A percentile compares a stretch with the other conserved stretches of the same genome.
phyloP scores from a whole-genome alignment of 352 stramenopile species.

The Pythium coloratum region DNA sequence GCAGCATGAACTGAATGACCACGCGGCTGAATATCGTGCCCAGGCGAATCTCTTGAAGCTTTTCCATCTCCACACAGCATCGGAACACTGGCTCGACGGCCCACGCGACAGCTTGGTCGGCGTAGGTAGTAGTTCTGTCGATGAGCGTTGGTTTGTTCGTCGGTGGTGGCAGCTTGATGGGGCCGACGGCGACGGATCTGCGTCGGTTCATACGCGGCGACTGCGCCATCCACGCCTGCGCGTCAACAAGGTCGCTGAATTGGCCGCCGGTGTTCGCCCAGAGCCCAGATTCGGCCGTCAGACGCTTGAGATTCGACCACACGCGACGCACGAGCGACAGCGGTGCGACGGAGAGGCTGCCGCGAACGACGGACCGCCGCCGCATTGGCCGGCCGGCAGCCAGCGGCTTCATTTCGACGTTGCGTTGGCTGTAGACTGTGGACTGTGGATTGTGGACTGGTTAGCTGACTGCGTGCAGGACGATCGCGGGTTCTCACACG shows the following conservation, averaged over 20 bases:
- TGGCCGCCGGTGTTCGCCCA: conserved; percentile 15
- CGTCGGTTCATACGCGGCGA: not conserved
- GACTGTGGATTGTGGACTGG: not conserved
- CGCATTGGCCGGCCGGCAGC: not conserved
- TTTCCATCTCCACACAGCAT: conserved; percentile 43
- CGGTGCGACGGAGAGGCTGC: not conserved
- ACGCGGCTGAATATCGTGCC: conserved; percentile 42
- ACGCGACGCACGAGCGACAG: not conserved
- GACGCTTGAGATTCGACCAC: conserved; percentile 4
- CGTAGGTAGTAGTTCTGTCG: not conserved
- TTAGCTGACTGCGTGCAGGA: not conserved
- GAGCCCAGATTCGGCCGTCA: conserved; percentile 15
- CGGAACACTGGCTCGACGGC: conserved; percentile 43
- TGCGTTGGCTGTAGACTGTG: not conserved
- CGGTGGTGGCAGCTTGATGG: not conserved
- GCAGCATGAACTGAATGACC: conserved; percentile 46
- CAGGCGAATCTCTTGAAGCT: conserved; percentile 17
- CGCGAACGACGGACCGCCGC: not conserved
- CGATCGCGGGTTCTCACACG: not conserved
- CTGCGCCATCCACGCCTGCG: conserved; percentile 4
- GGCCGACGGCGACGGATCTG: not conserved
- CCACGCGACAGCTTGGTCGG: conserved; percentile 36
- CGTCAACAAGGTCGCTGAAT: conserved; percentile 11
- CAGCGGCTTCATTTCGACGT: not conserved
- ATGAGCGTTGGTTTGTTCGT: not conserved